Conservation (phyloP, 495 filamentous ascomycete genomes). For the Bacidia rubella region DNA sequence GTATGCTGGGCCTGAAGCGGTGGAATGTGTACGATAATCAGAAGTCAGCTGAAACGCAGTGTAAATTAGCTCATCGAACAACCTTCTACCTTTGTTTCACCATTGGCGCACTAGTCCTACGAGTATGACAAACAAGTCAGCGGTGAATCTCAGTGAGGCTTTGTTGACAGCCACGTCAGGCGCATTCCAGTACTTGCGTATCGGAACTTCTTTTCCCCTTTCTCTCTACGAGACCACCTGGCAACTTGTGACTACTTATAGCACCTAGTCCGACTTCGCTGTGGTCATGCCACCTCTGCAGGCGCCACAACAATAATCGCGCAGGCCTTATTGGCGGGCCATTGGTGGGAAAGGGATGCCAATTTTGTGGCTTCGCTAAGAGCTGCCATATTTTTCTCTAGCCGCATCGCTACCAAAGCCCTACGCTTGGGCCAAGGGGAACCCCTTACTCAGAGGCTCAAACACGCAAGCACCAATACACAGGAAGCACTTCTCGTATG, state of each 20-base stretch:
- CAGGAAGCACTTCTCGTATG: too few relatives aligned
- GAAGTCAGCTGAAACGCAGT: background rate
- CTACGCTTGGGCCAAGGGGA: background rate
- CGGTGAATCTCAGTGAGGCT: too few relatives aligned
- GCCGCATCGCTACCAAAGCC: background rate
- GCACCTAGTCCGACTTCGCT: background rate
- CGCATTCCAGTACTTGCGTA: too few relatives aligned
- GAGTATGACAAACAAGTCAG: too few relatives aligned
- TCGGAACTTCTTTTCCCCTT: too few relatives aligned
- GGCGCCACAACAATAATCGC: background rate
- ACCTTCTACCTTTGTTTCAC: too few relatives aligned
- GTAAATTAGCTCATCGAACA: background rate
- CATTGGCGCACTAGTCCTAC: too few relatives aligned
- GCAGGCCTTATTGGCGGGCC: background rate
- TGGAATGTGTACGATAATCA: background rate
- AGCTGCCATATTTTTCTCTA: background rate
- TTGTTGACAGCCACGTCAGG: too few relatives aligned
- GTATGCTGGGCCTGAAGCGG: background rate
- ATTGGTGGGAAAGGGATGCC: background rate
- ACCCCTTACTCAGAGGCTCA: background rate
- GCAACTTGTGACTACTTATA: background rate
- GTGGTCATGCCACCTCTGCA: background rate
- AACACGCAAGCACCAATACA: too few relatives aligned
- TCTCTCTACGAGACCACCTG: background rate
- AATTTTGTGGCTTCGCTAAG: background rate